Percentiles rank a stretch among this genome's conserved stretches.
Evolutionary conservation across 129 eudicot genomes (phyloP).

Genomic region (Chrysanthemum lavandulifolium): DNA sequence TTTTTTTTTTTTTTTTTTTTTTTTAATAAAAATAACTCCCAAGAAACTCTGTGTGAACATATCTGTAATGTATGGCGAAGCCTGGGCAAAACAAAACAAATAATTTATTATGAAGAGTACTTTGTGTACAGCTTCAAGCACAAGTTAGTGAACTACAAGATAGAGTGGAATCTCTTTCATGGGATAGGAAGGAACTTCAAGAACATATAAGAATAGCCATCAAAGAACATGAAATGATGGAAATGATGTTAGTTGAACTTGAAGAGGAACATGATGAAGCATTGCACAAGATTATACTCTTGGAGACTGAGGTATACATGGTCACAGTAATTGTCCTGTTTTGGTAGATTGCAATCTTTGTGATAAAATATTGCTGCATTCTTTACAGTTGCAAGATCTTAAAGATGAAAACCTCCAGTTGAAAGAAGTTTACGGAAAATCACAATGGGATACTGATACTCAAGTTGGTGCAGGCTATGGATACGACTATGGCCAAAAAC

Average conservation of each 20-base stretch:
- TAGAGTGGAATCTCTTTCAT: slow-evolving; percentile 51
- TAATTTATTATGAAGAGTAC: not conserved
- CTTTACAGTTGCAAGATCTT: slow-evolving; percentile 50
- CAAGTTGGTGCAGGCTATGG: no score
- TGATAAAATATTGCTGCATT: slow-evolving; percentile 18
- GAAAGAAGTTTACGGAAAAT: slow-evolving; percentile 48
- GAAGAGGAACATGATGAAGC: slow-evolving; percentile 85
- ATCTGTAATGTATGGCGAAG: no score
- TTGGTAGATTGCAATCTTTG: no score
- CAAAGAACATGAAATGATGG: slow-evolving; percentile 54
- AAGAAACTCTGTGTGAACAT: no score
- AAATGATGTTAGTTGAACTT: slow-evolving; percentile 62
- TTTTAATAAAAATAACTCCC: no score
- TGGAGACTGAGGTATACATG: slow-evolving; percentile 57
- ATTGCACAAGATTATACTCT: slow-evolving; percentile 47
- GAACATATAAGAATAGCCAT: slow-evolving; percentile 43
- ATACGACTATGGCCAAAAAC: slow-evolving; percentile 17
- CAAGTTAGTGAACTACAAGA: slow-evolving; percentile 46
- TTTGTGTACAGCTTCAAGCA: slow-evolving; percentile 52
- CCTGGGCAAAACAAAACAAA: no score
- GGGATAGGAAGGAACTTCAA: slow-evolving; percentile 60
- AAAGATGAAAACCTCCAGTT: slow-evolving; percentile 46
- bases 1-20: no score
- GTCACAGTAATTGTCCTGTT: not conserved
- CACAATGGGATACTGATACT: slow-evolving; percentile 26